Conservation (phyloP, 768 basidiomycete species). For the Trametes sanguinea region DNA sequence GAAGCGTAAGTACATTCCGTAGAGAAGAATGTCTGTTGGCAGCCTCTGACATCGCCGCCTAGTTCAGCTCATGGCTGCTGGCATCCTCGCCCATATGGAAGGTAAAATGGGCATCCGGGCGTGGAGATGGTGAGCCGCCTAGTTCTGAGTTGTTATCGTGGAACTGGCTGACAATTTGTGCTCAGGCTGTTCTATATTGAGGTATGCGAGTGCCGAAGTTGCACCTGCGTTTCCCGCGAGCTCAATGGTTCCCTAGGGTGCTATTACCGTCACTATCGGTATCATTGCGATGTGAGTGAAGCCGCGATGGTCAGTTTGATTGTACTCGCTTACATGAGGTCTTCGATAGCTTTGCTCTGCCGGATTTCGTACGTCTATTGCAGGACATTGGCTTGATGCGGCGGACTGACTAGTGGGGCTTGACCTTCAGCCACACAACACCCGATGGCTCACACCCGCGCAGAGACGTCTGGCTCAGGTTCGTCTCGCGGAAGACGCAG, state of each 20-base stretch:
- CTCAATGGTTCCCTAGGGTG: conserved; percentile 44
- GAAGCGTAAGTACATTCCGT: conserved; percentile 47
- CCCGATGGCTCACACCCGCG: conserved; percentile 52
- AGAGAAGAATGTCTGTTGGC: background rate
- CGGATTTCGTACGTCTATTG: conserved; percentile 52
- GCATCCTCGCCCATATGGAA: conserved; percentile 69
- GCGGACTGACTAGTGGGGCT: background rate
- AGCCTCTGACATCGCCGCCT: background rate
- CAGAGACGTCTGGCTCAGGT: conserved; percentile 63
- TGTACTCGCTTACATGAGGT: background rate
- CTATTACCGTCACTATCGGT: conserved; percentile 62
- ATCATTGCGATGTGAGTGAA: conserved; percentile 50
- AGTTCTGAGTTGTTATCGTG: background rate
- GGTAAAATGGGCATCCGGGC: conserved; percentile 64
- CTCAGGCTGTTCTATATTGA: conserved; percentile 72
- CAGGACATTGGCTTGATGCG: background rate
- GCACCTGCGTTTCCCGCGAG: background rate
- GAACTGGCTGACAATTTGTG: background rate
- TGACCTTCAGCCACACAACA: conserved; percentile 54
- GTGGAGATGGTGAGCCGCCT: conserved; percentile 58
- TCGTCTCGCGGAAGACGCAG: conserved; percentile 67
- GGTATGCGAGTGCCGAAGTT: conserved; percentile 34
- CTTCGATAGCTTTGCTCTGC: conserved; percentile 50
- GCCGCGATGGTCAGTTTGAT: background rate
- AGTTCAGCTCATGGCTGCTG: conserved; percentile 69